Evolutionary conservation across 345 rosid species (phyloP), one percentile per base, ranked within the genome.

Genomic region (Arabis hirsuta): DNA sequence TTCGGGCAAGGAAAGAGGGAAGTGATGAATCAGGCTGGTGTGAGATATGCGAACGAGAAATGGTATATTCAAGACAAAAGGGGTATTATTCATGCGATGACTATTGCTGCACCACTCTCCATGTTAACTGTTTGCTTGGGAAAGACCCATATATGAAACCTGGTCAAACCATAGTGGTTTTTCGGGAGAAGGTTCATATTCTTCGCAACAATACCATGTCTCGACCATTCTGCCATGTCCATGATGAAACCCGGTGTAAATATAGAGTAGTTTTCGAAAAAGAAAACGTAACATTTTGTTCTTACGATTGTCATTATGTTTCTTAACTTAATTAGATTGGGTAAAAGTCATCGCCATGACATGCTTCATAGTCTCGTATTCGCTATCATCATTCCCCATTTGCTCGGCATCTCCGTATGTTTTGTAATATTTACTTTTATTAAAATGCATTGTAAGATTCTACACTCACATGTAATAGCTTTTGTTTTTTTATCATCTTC

Each of bases 11-110:
- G 7, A 51, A 55, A 45, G 9, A 34, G 9, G n/a, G 0, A 12
- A 67, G 4, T 44, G 52, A 52, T n/a, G 2, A 55, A 1, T 10
- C 0, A 4, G 38, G 10, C 2, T 77, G 76, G 7, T 69, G 69
- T 24, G 38, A 57, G 0, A 11, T 62, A 19, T 69, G 62, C 34
- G 63, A 68, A 14, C 55, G 31, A 0, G 13, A 39, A 42, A 16
- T 65, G 19, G 1, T 14, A 1, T n/a, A 24, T 22, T 64, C 57
- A 12, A 19, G 3, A 27, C 22, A 48, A 2, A 3, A 0, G 10
- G 64, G 72, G 72, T 77, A 42, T 5, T 66, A 77, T 47, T 0
- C 41, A 3, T 77, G 77, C 13, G 22, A 54, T 41, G 51, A 38
- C 14, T 65, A 58, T 3, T 26, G 66, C 39, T 32, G 36, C 36